Evolutionary conservation across 768 basidiomycete genomes (phyloP), one percentile per base, ranked within the genome.

Genomic region (Psilocybe tampanensis): DNA sequence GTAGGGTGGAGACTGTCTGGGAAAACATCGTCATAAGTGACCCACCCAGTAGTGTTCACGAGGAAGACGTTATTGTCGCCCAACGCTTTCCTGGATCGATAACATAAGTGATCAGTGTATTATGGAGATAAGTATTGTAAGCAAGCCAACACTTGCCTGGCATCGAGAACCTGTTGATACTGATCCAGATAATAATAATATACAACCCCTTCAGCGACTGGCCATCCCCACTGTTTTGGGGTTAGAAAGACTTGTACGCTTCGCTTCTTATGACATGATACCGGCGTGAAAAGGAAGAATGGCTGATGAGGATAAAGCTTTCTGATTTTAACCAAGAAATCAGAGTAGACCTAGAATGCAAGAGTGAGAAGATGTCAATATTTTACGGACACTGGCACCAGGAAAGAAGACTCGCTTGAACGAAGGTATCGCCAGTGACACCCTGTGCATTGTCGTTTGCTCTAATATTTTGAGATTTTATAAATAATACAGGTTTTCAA

Each of bases 141-240:
- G 17, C 15, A 19, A 23, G 17, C 2, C 8, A 34, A 22, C 12
- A 36, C 42, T 34, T 45, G 44, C 58, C 79, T 63, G 17, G 64
- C 54, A 9, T 74, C 63, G 15, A 82, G 78, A 48, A 84, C 75
- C 11, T 70, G 65, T 60, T 79, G 64, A 61, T 83, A 83, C 43
- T 70, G 66, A 2, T 80, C 80, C 23, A 69, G 65, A 63, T 78
- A 84, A 63, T 83, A 84, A 50, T 80, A 73, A 33, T 67, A 66
- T 39, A 76, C 64, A 9, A 67, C 69, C 6, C 79, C 82, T 52
- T 81, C 80, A 1, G 80, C 65, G 57, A 66, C 75, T 2, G 82
- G 81, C 83, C 83, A 85, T 15, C 81, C 82, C 81, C 82, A 83
- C 80, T 81, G 49, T 21, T n/a, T n/a, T n/a, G n/a, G n/a, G n/a